A percentile compares a stretch with the other conserved stretches of the same genome.
Conservation (phyloP, 1,139 yeast genomes). For the Scheffersomyces quercinus region DNA sequence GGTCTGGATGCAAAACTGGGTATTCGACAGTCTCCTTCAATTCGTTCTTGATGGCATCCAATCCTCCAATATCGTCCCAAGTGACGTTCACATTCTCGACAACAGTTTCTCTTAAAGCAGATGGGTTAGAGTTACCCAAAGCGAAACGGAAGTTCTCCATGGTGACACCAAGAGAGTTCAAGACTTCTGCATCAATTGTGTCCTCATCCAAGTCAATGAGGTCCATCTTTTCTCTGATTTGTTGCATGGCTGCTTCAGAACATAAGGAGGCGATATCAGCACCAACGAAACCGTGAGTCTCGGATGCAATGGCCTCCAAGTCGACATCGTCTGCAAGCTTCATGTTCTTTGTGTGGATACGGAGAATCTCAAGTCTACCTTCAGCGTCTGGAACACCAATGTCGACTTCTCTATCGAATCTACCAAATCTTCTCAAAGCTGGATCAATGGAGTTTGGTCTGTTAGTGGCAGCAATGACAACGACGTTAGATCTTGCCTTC, state of each 20-base stretch:
- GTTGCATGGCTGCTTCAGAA: slow-evolving; percentile 95
- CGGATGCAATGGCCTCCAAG: slow-evolving; percentile 75
- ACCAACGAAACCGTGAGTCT: slow-evolving; percentile 98
- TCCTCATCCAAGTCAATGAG: slow-evolving; percentile 96
- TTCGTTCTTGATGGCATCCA: slow-evolving; percentile 93
- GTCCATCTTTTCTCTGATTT: slow-evolving; percentile 99
- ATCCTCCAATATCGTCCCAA: slow-evolving; percentile 97
- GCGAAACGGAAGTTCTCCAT: slow-evolving; percentile 99
- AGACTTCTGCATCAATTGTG: slow-evolving; percentile 94
- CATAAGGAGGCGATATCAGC: slow-evolving; percentile 81
- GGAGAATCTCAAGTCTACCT: slow-evolving; percentile 94
- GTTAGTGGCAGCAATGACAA: slow-evolving; percentile 86
- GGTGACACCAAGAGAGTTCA: slow-evolving; percentile 95
- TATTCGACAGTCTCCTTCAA: slow-evolving; percentile 98
- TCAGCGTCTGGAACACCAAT: slow-evolving; percentile 99
- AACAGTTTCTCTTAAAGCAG: slow-evolving; percentile 98
- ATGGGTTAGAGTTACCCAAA: slow-evolving; percentile 95
- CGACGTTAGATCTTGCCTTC: slow-evolving; percentile 97
- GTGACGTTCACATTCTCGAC: slow-evolving; percentile 98
- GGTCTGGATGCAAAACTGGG: slow-evolving; percentile 98
- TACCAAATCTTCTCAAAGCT: slow-evolving; percentile 96
- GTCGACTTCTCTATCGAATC: slow-evolving; percentile 98
- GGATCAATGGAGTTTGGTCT: slow-evolving; percentile 99
- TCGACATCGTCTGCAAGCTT: slow-evolving; percentile 94
- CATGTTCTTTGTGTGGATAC: slow-evolving; percentile 91